Base-by-base conservation (phyloP, 139 green algal species). In the Chlorella sp. region DNA sequence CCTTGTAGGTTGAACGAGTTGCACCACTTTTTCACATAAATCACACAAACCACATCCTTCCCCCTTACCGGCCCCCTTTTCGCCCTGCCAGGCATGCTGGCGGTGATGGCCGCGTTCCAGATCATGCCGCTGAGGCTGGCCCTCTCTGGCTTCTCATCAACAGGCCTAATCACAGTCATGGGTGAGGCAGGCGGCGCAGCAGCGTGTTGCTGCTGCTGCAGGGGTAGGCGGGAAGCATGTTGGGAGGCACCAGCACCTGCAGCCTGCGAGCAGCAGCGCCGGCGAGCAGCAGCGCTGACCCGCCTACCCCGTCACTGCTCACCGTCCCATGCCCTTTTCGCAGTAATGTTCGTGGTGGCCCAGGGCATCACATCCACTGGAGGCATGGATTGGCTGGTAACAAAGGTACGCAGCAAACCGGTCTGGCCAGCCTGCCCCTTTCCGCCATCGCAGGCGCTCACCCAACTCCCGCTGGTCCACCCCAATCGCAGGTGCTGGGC, bases 281-380 rank as follows among this genome's bases (percentile, higher is more conserved):
- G 22, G 22, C 56, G 22, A 65, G 56, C n/a, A n/a, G 56, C 56
- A 65, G 9, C 32, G 60, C 60, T 32, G 60, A 11, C 60, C 60
- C 22, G 17, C 60, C 17, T 34, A 17, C 56, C 26, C 22, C 9
- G 3, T 65, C 56, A 65, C 56, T 26, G 22, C 56, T 24, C 56
- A 65, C 9, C 56, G 3, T 14, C 56, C 7, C 56, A 26, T 20
- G 13, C 67, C 17, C 13, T 14, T 14, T 24, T 14, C 46, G 74
- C 74, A 81, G 79, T 89, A 22, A 80, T 93, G 22, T 93, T 93
- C 70, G 67, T 89, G 43, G 90, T 93, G 11, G 90, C 87, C 20
- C 79, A 85, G 36, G 90, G 87, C 70, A 86, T 93, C 62, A 83
- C 78, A 8, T 56, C 85, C 17, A 92, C 90, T 2, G 89, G 84